Percentiles rank a stretch among this genome's conserved stretches.
Conservation (phyloP, 2,329 filamentous ascomycete genomes). For the Aspergillus oerlinghausenensis region DNA sequence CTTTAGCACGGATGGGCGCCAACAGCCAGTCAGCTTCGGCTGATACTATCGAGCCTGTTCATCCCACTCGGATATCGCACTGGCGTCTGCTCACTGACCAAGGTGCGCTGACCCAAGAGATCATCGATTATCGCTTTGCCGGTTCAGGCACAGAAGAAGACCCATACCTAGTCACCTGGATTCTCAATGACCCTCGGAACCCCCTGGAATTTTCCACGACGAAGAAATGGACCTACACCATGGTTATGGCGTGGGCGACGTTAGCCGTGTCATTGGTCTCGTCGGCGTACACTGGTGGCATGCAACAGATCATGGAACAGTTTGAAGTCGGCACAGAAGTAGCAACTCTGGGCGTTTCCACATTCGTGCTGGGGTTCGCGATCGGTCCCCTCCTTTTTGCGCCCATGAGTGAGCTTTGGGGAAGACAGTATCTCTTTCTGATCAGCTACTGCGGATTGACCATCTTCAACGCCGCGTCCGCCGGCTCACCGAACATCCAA, state of each 20-base stretch:
- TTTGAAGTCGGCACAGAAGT: constrained; percentile 36
- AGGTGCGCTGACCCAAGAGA: constrained; percentile 53
- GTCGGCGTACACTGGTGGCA: constrained; percentile 40
- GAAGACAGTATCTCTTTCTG: constrained; percentile 33
- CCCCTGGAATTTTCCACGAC: constrained; percentile 31
- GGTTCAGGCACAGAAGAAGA: constrained; percentile 62
- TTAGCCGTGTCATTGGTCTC: constrained; percentile 42
- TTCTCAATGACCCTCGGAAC: constrained; percentile 57
- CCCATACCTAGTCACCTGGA: constrained; percentile 65
- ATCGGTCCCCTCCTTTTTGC: constrained; percentile 45
- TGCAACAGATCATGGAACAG: constrained; percentile 29
- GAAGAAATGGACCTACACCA: constrained; percentile 40
- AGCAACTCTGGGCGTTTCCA: constrained; percentile 41
- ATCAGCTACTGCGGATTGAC: constrained; percentile 43
- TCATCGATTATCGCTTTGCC: constrained; percentile 53
- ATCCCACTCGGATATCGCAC: constrained; percentile 24
- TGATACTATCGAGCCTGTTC: constrained; percentile 6
- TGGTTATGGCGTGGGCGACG: constrained; percentile 35
- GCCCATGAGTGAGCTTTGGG: constrained; percentile 35
- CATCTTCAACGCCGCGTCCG: constrained; percentile 59
- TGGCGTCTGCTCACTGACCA: constrained; percentile 55
- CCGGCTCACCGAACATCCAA: constrained; percentile 54
- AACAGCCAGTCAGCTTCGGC: background rate
- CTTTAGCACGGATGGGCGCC: background rate
- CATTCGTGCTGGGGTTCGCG: constrained; percentile 46